phyloP scores from a whole-genome alignment of 129 eudicot species.

The Logfia minima region DNA sequence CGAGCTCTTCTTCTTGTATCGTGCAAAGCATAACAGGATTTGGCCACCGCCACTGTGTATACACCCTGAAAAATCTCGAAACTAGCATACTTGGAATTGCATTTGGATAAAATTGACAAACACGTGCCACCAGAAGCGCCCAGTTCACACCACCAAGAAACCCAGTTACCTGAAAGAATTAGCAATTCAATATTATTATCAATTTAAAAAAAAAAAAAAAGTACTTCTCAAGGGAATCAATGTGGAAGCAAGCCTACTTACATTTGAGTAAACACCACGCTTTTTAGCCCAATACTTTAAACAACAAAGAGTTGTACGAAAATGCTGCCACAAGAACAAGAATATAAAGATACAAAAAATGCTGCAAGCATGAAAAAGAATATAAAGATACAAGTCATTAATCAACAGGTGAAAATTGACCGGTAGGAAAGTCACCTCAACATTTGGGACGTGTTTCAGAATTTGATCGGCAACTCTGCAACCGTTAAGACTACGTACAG shows the following conservation, averaged over 20 bases:
- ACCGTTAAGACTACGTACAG: conserved; percentile 82
- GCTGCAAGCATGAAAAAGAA: conserved; percentile 32
- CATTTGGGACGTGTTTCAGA: conserved; percentile 90
- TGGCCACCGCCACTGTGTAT: conserved; percentile 95
- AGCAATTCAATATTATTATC: background rate
- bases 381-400: background rate
- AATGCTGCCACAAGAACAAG: conserved; percentile 47
- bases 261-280: conserved; percentile 93
- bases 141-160: conserved; percentile 97
- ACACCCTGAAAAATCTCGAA: conserved; percentile 83
- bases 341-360: conserved; percentile 34
- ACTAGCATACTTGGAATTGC: conserved; percentile 92
- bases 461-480: conserved; percentile 93
- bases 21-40: conserved; percentile 94
- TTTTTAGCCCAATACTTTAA: conserved; percentile 88
- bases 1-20: conserved; percentile 77
- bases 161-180: conserved; percentile 67
- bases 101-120: conserved; percentile 85
- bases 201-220: background rate
- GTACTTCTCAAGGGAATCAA: background rate
- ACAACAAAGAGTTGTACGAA: conserved; percentile 79
- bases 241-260: conserved; percentile 37
- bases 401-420: background rate
- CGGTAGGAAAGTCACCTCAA: conserved; percentile 50
- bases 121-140: conserved; percentile 92